A percentile compares a stretch with the other conserved stretches of the same genome.
Conservation (phyloP, 2,329 filamentous ascomycete species). For the Penicillium sclerotigenum region DNA sequence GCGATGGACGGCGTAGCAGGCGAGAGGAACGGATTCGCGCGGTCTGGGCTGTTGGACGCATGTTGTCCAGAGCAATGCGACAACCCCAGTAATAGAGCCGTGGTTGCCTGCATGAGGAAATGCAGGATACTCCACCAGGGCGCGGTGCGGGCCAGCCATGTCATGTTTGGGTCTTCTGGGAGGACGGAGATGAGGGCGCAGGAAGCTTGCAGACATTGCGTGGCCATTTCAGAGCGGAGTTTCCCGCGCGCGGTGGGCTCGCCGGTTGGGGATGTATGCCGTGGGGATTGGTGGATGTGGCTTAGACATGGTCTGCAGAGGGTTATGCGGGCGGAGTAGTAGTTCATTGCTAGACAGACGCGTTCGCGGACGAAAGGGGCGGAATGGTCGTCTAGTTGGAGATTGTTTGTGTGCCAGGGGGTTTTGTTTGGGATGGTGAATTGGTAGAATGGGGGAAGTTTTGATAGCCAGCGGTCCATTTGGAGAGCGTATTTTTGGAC, state of each 20-base stretch:
- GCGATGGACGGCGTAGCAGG: background rate
- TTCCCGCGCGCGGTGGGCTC: background rate
- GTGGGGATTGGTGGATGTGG: slow-evolving; percentile 21
- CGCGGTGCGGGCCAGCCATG: slow-evolving; percentile 34
- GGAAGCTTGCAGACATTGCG: slow-evolving; percentile 39
- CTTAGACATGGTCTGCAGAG: slow-evolving; percentile 45
- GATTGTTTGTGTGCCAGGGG: slow-evolving; percentile 22
- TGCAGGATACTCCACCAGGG: slow-evolving; percentile 47
- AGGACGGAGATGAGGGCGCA: slow-evolving; percentile 38
- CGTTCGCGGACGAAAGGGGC: slow-evolving; percentile 29
- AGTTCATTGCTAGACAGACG: slow-evolving; percentile 40
- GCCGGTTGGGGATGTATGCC: background rate
- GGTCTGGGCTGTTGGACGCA: background rate
- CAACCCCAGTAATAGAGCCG: slow-evolving; percentile 41
- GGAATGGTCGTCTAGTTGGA: slow-evolving; percentile 13
- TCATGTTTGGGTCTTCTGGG: slow-evolving; percentile 34
- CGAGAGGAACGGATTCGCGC: background rate
- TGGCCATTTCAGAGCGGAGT: slow-evolving; percentile 27
- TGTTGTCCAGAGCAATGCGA: slow-evolving; percentile 16
- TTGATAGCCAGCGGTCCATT: slow-evolving; percentile 37
- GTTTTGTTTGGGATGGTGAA: slow-evolving; percentile 29
- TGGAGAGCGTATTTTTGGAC: slow-evolving; percentile 31
- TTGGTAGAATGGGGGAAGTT: slow-evolving; percentile 32
- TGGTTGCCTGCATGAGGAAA: slow-evolving; percentile 44
- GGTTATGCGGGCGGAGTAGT: slow-evolving; percentile 41